Percentiles rank a stretch among this genome's conserved stretches.
These are phyloP conservation scores for Aspergillus sp. DNA, from an alignment of 2,329 filamentous ascomycete genomes.

Conservation along the genomic window DNA sequence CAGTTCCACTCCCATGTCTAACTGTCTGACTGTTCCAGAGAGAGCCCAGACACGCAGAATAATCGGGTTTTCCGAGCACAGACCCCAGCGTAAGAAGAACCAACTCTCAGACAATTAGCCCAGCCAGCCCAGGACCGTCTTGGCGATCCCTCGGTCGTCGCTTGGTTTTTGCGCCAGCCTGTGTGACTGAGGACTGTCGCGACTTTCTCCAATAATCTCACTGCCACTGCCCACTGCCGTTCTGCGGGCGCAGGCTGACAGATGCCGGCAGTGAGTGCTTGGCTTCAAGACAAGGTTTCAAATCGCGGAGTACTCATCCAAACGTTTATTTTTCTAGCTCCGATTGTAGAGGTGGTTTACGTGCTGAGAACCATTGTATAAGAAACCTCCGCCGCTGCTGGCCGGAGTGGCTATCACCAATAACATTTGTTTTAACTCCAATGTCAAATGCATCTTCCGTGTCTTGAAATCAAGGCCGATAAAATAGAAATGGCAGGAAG, in stretches of 20 bases:
- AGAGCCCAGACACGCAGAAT: neutral
- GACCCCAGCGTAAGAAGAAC: neutral
- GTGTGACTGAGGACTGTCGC: neutral
- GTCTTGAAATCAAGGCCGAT: neutral
- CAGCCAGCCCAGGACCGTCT: slow-evolving; percentile 1
- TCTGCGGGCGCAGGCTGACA: neutral
- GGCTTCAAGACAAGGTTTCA: neutral
- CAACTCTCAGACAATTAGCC: neutral
- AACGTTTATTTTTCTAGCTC: neutral
- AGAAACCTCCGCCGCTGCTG: neutral
- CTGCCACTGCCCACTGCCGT: neutral
- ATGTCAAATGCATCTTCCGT: slow-evolving; percentile 3
- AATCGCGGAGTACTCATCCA: neutral
- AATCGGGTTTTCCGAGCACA: neutral
- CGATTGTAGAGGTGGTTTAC: neutral
- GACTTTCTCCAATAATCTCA: neutral
- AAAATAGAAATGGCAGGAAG: neutral
- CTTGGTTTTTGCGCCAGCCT: neutral
- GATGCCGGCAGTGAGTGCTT: neutral
- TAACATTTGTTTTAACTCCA: slow-evolving; percentile 4
- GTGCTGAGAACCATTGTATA: neutral
- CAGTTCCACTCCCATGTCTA: neutral
- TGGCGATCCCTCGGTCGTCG: slow-evolving; percentile 1
- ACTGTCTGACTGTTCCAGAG: neutral
- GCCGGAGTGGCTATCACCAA: neutral